These are phyloP conservation scores for Fusarium veterinarium DNA, from an alignment of 2,329 filamentous ascomycete genomes.

Conservation along the genomic window DNA sequence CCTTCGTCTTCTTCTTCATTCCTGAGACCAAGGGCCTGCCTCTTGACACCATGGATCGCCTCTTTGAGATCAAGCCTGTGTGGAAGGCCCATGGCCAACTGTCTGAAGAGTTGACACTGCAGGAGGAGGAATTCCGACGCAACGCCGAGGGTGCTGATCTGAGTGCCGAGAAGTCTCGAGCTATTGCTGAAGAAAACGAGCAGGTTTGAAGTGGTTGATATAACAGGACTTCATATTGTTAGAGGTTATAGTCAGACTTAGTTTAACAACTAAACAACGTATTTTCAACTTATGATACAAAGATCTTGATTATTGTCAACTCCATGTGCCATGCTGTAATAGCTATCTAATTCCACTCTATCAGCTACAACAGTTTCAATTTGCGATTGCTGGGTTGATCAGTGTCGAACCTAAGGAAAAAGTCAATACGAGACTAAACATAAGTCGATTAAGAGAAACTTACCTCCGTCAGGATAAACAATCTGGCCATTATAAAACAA, in stretches of 20 bases:
- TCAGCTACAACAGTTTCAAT: rapidly evolving
- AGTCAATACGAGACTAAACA: rapidly evolving
- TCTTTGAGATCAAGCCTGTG: conserved; percentile 65
- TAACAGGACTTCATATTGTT: no score
- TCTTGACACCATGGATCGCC: conserved; percentile 71
- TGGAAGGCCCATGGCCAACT: conserved; percentile 57
- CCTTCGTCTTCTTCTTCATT: conserved; percentile 72
- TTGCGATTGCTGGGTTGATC: background rate
- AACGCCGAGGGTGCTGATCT: conserved; percentile 41
- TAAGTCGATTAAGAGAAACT: rapidly evolving
- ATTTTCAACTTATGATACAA: background rate
- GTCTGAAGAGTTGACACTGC: conserved; percentile 54
- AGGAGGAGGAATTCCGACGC: conserved; percentile 51
- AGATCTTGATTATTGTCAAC: rapidly evolving
- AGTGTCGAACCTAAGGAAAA: background rate
- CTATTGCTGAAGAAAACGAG: background rate
- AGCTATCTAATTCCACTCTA: rapidly evolving
- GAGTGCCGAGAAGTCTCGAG: conserved; percentile 41
- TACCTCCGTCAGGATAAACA: conserved; percentile 6
- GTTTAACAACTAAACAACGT: background rate
- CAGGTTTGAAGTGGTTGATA: background rate
- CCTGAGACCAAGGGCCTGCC: conserved; percentile 75
- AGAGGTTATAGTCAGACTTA: background rate
- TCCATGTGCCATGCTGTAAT: background rate
- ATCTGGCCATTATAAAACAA: conserved; percentile 17